These are phyloP conservation scores for Rhodocollybia butyracea DNA, from an alignment of 768 basidiomycete species.

Conservation along the genomic window DNA sequence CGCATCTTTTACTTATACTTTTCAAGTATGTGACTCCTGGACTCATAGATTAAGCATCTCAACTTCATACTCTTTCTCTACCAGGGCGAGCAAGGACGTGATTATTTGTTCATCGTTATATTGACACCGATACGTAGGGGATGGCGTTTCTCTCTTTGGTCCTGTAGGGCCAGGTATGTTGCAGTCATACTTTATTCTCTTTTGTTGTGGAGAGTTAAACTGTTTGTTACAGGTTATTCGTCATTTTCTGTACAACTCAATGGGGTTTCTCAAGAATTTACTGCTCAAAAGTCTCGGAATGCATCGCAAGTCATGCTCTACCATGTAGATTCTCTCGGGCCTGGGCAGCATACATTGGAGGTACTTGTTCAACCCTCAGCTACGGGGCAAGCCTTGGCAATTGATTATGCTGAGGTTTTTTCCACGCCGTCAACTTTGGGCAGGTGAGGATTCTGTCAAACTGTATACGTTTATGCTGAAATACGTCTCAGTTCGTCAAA, in stretches of 20 bases:
- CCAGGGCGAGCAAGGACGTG: slow-evolving; percentile 13
- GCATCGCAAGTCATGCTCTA: slow-evolving; percentile 24
- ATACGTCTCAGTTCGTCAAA: background rate
- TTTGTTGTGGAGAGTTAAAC: no score
- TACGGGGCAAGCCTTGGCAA: slow-evolving; percentile 17
- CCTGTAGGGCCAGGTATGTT: slow-evolving; percentile 36
- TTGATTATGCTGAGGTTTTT: slow-evolving; percentile 26
- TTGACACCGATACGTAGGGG: slow-evolving; percentile 23
- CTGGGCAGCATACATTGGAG: slow-evolving; percentile 20
- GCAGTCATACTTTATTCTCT: no score
- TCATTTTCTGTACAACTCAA: slow-evolving; percentile 34
- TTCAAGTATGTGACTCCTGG: slow-evolving; percentile 26
- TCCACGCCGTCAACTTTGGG: background rate
- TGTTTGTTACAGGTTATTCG: no score
- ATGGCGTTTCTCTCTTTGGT: slow-evolving; percentile 44
- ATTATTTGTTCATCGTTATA: no score
- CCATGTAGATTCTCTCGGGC: slow-evolving; percentile 20
- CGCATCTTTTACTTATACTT: slow-evolving; percentile 33
- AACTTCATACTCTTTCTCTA: background rate
- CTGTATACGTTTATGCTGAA: background rate
- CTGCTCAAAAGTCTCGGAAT: slow-evolving; percentile 21
- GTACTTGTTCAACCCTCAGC: slow-evolving; percentile 24
- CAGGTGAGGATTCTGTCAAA: background rate
- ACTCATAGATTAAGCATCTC: background rate
- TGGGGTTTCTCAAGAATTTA: slow-evolving; percentile 17